Evolutionary conservation across 2,329 filamentous ascomycete species (phyloP).

Genomic region (Talaromyces verruculosus): DNA sequence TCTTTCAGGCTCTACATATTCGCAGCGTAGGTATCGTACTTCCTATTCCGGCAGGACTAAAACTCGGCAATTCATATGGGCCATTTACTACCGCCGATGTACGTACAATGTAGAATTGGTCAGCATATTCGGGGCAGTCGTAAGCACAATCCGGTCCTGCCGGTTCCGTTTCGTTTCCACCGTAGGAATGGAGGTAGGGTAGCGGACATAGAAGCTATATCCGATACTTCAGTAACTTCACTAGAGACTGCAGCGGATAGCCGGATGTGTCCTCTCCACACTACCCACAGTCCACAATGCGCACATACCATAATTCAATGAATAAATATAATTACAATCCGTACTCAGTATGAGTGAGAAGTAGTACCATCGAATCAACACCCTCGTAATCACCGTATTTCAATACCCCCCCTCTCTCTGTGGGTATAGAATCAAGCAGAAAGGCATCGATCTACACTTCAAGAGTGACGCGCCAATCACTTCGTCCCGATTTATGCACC

Average conservation of each 20-base stretch:
- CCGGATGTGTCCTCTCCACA: not conserved
- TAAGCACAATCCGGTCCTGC: not conserved
- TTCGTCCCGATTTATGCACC: not conserved
- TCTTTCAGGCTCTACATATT: not conserved
- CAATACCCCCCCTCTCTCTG: not conserved
- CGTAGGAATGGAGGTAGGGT: not conserved
- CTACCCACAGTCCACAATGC: not conserved
- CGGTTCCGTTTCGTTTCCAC: not conserved
- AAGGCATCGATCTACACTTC: not conserved
- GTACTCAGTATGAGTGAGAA: too few relatives aligned
- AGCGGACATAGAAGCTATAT: not conserved
- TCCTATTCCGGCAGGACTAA: not conserved
- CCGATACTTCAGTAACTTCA: not conserved
- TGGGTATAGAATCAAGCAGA: constrained; percentile 1
- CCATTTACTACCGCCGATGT: not conserved
- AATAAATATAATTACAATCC: too few relatives aligned
- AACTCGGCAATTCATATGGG: not conserved
- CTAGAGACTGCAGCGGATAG: not conserved
- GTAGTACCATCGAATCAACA: not conserved
- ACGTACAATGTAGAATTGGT: not conserved
- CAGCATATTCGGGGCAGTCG: not conserved
- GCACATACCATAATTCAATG: not conserved
- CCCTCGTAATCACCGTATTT: not conserved
- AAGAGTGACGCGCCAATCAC: not conserved
- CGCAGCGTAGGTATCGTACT: not conserved